phyloP scores from a whole-genome alignment of 164 flowering plant genomes.

The Sedum album region DNA sequence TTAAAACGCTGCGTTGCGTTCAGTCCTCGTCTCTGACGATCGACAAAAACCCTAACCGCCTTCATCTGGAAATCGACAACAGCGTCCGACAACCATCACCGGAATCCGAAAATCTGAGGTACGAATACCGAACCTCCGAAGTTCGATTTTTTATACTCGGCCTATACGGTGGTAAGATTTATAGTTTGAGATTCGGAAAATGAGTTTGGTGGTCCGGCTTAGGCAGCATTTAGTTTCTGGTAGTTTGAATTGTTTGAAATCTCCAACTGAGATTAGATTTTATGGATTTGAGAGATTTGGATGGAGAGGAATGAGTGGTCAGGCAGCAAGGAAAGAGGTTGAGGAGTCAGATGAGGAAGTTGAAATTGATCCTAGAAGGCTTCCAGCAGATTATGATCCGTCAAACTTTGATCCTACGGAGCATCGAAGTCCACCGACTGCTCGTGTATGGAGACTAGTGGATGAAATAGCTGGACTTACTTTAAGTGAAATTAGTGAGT shows the following conservation, averaged over 20 bases:
- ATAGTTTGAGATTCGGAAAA: conserved; percentile 11
- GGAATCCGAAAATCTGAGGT: too few species aligned
- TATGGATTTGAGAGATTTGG: conserved; percentile 12
- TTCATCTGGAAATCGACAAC: not conserved
- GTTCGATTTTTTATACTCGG: not conserved
- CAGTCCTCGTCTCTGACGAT: not conserved
- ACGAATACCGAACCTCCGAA: not conserved
- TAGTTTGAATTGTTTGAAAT: conserved; percentile 11
- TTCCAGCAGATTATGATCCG: conserved; percentile 87
- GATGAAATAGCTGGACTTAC: conserved; percentile 73
- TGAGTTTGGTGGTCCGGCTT: conserved; percentile 46
- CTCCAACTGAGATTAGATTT: conserved; percentile 6
- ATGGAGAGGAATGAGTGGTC: conserved; percentile 23
- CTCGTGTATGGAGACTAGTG: conserved; percentile 73
- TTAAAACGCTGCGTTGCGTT: conserved; percentile 4
- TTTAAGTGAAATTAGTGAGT: conserved; percentile 43
- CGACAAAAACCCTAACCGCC: too few species aligned
- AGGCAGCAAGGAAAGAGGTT: conserved; percentile 39
- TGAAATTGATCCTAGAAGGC: conserved; percentile 68
- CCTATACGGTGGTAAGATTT: not conserved
- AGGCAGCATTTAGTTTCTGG: conserved; percentile 28
- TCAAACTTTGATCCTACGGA: conserved; percentile 73
- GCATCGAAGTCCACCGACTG: conserved; percentile 87
- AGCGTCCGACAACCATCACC: conserved; percentile 6
- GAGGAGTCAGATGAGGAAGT: conserved; percentile 48